Evolutionary conservation across 768 basidiomycete genomes (phyloP).

Genomic region (Pulveroboletus sp.): DNA sequence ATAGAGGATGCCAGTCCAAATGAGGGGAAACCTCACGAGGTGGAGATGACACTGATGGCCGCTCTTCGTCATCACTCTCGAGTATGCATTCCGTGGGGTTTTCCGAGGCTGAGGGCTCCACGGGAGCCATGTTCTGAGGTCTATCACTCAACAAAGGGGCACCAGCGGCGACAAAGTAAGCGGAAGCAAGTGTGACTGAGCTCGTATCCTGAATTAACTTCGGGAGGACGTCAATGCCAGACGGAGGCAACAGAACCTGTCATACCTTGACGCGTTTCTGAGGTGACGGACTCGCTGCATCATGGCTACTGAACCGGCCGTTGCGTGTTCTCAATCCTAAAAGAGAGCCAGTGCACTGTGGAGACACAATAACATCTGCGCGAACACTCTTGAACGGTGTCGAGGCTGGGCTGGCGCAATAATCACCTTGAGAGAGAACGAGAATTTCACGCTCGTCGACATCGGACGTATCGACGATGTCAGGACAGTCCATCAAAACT

Average conservation of each 20-base stretch:
- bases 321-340: not conserved
- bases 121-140: not conserved
- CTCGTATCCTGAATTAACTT: constrained; percentile 13
- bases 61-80: not conserved
- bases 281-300: constrained; percentile 25
- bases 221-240: constrained; percentile 8
- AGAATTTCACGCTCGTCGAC: constrained; percentile 52
- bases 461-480: constrained; percentile 61
- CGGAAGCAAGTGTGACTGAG: not conserved
- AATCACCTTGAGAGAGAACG: constrained; percentile 13
- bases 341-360: not conserved
- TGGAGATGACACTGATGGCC: not conserved
- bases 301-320: constrained; percentile 5
- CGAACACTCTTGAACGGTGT: not conserved
- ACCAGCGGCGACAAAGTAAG: not conserved
- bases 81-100: not conserved
- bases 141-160: not conserved
- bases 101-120: not conserved
- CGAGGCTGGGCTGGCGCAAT: not conserved
- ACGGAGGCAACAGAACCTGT: not conserved
- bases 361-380: not conserved
- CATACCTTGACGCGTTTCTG: constrained; percentile 37
- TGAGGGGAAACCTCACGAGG: not conserved
- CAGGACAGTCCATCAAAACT: constrained; percentile 24
- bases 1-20: constrained; percentile 15